Conservation (phyloP, 305 asterid species). For the Solanum hybrid region DNA sequence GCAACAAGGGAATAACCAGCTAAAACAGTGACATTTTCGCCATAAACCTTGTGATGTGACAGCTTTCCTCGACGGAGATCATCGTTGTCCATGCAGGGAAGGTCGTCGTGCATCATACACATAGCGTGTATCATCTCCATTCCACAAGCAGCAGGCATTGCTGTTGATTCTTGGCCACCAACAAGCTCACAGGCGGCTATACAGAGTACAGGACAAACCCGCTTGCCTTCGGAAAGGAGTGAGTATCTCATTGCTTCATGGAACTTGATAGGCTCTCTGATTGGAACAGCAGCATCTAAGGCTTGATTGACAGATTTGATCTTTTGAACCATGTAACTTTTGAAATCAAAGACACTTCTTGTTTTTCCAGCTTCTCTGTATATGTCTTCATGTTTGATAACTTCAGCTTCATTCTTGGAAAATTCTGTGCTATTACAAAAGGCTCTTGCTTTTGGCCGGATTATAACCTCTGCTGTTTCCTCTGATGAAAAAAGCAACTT, state of each 20-base stretch:
- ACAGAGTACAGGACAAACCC: conserved; percentile 48
- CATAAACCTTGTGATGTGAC: conserved; percentile 48
- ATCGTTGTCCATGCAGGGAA: conserved; percentile 69
- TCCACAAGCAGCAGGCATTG: conserved; percentile 68
- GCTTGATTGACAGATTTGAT: conserved; percentile 33
- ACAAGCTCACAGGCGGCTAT: conserved; percentile 53
- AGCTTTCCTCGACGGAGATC: conserved; percentile 57
- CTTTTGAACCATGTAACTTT: conserved; percentile 32
- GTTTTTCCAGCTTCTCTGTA: neutral
- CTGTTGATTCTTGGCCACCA: conserved; percentile 42
- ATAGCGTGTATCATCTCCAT: conserved; percentile 58
- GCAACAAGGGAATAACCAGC: conserved; percentile 59
- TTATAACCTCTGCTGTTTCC: neutral
- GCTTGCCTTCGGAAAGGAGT: conserved; percentile 51
- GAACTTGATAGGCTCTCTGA: conserved; percentile 28
- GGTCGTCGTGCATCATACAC: conserved; percentile 67
- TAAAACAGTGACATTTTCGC: conserved; percentile 43
- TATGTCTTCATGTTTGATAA: neutral
- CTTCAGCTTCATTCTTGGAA: neutral
- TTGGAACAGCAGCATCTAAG: conserved; percentile 24
- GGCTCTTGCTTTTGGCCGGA: neutral
- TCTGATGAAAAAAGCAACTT: neutral
- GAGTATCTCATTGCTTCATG: conserved; percentile 52
- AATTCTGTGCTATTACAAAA: neutral
- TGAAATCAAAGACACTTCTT: conserved; percentile 18